Evolutionary conservation across 2,329 filamentous ascomycete genomes (phyloP), one percentile per base, ranked within the genome.

Genomic region (Graphilbum ipis-grandicollis): DNA sequence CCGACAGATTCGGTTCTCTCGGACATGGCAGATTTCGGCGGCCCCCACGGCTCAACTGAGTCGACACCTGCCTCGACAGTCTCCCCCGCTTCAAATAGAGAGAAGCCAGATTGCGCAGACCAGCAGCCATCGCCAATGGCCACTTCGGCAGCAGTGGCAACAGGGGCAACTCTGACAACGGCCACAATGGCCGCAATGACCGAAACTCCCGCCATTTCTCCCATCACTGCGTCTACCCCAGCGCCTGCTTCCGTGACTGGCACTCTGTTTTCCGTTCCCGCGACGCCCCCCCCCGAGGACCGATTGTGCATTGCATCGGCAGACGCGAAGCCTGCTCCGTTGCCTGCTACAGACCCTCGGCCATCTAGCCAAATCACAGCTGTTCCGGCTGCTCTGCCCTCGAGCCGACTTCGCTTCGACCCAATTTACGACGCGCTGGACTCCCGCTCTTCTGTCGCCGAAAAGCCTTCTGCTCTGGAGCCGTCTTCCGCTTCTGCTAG

Each of bases 1-100:
- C 42, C 40, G 8, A 35, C 31, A 19, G 43, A 35, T 2, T 37
- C 34, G 17, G 42, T 37, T 30, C 31, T 45, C 14, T 41, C 42
- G 5, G 42, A 40, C 19, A 15, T 43, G 14, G 39, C 42, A 5
- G 31, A 36, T 13, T 44, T 43, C 13, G 23, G 37, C 10, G 37
- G 14, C 12, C 13, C 40, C 18, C 40, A 28, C 32, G 33, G 34
- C n/a, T 41, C 42, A 5, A 36, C 34, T 14, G 38, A 42, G 22
- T 40, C 40, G 2, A 42, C 40, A 12, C 39, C 40, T 2, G 35
- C 37, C 3, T 40, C 41, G 8, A 39, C 40, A 14, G 18, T 41
- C 18, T 39, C 37, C 14, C 38, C 37, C 34, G 35, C 17, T 15
- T 44, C 40, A 5, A 34, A 31, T 5, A 18, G 21, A 9, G 6